Conservation (phyloP, 768 basidiomycete species). For the Leccinum obscurum region DNA sequence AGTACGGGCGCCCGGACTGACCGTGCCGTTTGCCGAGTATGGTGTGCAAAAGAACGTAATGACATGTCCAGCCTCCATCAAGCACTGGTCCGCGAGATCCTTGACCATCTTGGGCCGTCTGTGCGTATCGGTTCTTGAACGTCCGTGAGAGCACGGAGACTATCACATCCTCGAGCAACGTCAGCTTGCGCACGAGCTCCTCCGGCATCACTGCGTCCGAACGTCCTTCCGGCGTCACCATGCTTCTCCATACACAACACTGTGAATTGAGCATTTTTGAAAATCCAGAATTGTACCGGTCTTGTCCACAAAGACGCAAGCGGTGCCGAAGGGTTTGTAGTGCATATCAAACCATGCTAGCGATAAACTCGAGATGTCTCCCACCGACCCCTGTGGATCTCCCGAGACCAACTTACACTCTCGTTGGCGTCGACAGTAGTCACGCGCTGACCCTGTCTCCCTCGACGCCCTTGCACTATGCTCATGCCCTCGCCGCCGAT, state of each 20-base stretch:
- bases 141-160: conserved; percentile 64
- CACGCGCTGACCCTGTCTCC: too few relatives aligned
- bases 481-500: too few relatives aligned
- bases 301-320: conserved; percentile 93
- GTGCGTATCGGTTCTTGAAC: conserved; percentile 89
- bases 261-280: conserved; percentile 89
- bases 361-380: too few relatives aligned
- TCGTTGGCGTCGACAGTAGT: too few relatives aligned
- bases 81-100: conserved; percentile 55
- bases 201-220: conserved; percentile 63
- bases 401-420: too few relatives aligned
- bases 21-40: conserved; percentile 82
- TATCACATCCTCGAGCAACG: conserved; percentile 72
- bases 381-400: too few relatives aligned
- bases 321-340: conserved; percentile 53
- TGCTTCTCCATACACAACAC: conserved; percentile 88
- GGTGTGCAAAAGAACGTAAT: conserved; percentile 91
- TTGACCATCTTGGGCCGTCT: conserved; percentile 77
- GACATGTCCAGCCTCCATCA: conserved; percentile 62
- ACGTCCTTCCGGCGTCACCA: conserved; percentile 79
- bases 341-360: too few relatives aligned
- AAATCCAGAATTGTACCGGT: conserved; percentile 99
- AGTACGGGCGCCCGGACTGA: conserved; percentile 55
- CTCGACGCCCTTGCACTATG: too few relatives aligned
- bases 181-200: conserved; percentile 69